These are phyloP conservation scores for Rhizopus arrhizus DNA, from an alignment of 371 early-diverging fungal species.

Conservation along the genomic window DNA sequence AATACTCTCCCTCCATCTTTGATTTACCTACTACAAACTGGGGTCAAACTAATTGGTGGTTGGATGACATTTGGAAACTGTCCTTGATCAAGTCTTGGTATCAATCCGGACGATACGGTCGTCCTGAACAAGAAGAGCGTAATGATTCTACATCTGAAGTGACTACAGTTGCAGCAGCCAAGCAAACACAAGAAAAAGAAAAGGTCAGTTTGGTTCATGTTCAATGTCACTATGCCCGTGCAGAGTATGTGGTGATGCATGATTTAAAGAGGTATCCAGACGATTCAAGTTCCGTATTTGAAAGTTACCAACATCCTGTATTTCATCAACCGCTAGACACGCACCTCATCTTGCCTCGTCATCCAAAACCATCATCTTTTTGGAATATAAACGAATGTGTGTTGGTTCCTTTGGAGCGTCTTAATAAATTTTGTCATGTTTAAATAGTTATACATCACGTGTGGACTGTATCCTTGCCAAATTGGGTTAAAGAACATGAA, in stretches of 20 bases:
- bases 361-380: conserved; percentile 5
- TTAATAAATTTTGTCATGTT: conserved; percentile 3
- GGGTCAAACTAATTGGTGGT: background rate
- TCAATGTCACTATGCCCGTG: background rate
- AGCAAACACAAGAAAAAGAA: background rate
- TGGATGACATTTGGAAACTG: conserved; percentile 46
- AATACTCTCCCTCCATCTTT: conserved; percentile 23
- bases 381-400: conserved; percentile 37
- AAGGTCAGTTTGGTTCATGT: background rate
- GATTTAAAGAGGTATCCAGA: conserved; percentile 30
- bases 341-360: conserved; percentile 22
- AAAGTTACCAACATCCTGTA: conserved; percentile 38
- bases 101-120: conserved; percentile 39
- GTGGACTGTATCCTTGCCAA: background rate
- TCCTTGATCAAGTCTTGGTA: conserved; percentile 40
- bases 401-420: conserved; percentile 16
- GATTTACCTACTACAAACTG: background rate
- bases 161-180: conserved; percentile 11
- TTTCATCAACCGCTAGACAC: conserved; percentile 23
- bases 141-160: background rate
- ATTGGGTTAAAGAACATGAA: background rate
- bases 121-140: conserved; percentile 2
- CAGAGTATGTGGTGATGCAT: conserved; percentile 3
- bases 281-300: conserved; percentile 23
- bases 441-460: conserved; percentile 1